phyloP scores from a whole-genome alignment of 2,329 filamentous ascomycete species.

The Plenodomus lindquistii region DNA sequence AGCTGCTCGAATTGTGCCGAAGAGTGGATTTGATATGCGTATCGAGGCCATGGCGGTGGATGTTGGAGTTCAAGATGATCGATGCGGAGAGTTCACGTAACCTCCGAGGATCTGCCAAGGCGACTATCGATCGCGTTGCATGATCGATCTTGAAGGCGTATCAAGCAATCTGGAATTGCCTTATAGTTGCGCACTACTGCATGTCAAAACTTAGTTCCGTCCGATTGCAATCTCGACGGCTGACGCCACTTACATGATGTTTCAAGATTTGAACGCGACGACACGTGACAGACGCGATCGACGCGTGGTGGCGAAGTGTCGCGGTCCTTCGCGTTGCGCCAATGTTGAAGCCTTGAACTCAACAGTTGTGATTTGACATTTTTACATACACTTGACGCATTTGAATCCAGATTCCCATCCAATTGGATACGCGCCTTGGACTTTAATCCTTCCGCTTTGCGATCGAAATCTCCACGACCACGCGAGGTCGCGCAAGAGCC shows the following conservation, averaged over 20 bases:
- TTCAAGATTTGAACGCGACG: background rate
- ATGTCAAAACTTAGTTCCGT: background rate
- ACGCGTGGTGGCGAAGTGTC: conserved; percentile 21
- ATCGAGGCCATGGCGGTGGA: conserved; percentile 34
- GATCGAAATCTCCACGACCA: too few relatives aligned
- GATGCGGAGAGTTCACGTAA: conserved; percentile 20
- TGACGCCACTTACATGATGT: background rate
- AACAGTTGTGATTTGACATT: too few relatives aligned
- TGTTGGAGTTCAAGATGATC: conserved; percentile 11
- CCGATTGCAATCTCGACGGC: background rate
- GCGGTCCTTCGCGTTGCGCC: background rate
- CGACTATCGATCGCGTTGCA: conserved; percentile 11
- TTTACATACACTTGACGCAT: background rate
- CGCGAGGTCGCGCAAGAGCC: too few relatives aligned
- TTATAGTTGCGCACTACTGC: background rate
- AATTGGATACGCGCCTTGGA: background rate
- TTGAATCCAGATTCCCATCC: background rate
- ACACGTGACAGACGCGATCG: conserved; percentile 18
- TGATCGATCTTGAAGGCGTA: background rate
- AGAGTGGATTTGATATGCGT: conserved; percentile 27
- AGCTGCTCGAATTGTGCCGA: conserved; percentile 29
- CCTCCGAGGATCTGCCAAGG: conserved; percentile 27
- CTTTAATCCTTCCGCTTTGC: too few relatives aligned
- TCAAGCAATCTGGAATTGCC: background rate
- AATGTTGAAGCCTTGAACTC: background rate